phyloP scores from a whole-genome alignment of 1,284 basidiomycete genomes.

The Calocybe gambosa region DNA sequence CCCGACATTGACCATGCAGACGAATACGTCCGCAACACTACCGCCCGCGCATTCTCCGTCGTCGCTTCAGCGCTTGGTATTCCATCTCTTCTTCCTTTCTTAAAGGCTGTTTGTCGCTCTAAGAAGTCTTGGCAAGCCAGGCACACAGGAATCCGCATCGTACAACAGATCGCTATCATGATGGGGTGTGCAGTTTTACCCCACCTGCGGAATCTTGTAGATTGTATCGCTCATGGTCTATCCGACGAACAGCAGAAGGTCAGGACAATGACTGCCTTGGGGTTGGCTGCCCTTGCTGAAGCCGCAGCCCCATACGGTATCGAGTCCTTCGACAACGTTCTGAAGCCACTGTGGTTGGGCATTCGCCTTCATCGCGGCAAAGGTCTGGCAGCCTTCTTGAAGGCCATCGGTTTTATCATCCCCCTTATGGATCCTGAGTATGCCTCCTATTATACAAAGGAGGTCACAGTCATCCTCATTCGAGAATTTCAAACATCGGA shows the following conservation, averaged over 20 bases:
- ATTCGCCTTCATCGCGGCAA: slow-evolving; percentile 98
- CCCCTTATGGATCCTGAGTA: slow-evolving; percentile 99
- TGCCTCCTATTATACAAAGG: slow-evolving; percentile 95
- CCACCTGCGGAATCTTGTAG: slow-evolving; percentile 93
- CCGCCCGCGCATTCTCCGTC: slow-evolving; percentile 97
- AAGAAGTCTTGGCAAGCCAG: slow-evolving; percentile 99
- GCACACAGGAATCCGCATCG: slow-evolving; percentile 98
- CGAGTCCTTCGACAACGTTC: slow-evolving; percentile 97
- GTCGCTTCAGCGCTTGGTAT: slow-evolving; percentile 98
- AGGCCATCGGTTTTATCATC: slow-evolving; percentile 99
- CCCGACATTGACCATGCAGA: slow-evolving; percentile 99
- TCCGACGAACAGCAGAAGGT: slow-evolving; percentile 99
- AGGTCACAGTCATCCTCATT: slow-evolving; percentile 96
- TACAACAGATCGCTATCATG: slow-evolving; percentile 99
- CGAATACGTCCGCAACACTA: slow-evolving; percentile 99
- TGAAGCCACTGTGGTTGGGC: slow-evolving; percentile 98
- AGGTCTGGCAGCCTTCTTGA: slow-evolving; percentile 95
- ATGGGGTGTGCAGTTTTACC: slow-evolving; percentile 99
- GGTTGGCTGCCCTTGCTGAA: slow-evolving; percentile 94
- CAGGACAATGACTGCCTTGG: slow-evolving; percentile 96
- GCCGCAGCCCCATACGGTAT: slow-evolving; percentile 99
- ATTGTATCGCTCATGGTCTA: slow-evolving; percentile 93
- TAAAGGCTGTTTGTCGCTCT: slow-evolving; percentile 96
- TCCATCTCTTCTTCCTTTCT: slow-evolving; percentile 94
- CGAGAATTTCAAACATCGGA: slow-evolving; percentile 99